These are phyloP conservation scores for Dactylellina parvicollis DNA, from an alignment of 2,329 filamentous ascomycete genomes.

Conservation along the genomic window DNA sequence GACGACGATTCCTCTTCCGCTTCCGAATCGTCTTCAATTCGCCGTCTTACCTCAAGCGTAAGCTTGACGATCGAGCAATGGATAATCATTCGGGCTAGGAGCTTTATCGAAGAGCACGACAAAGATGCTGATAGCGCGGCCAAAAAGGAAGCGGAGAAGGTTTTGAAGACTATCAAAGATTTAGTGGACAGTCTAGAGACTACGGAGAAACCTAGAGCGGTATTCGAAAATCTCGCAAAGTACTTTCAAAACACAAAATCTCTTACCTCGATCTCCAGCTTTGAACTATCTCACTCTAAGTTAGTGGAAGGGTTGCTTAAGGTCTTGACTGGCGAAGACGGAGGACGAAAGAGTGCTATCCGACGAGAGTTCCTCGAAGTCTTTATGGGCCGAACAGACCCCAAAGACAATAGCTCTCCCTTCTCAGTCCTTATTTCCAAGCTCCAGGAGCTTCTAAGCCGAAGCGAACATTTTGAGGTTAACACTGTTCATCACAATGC, in stretches of 20 bases:
- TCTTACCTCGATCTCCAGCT: slow-evolving; percentile 75
- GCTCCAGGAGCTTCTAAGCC: slow-evolving; percentile 91
- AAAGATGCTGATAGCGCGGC: slow-evolving; percentile 76
- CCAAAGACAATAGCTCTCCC: slow-evolving; percentile 69
- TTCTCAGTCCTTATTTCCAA: slow-evolving; percentile 94
- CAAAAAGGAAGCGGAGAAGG: slow-evolving; percentile 80
- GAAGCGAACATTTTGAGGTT: slow-evolving; percentile 97
- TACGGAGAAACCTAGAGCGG: slow-evolving; percentile 68
- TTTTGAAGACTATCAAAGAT: slow-evolving; percentile 75
- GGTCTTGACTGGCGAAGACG: slow-evolving; percentile 78
- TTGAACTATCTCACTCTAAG: slow-evolving; percentile 88
- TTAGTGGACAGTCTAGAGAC: slow-evolving; percentile 69
- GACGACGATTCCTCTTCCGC: slow-evolving; percentile 33
- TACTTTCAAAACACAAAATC: slow-evolving; percentile 81
- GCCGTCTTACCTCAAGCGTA: slow-evolving; percentile 54
- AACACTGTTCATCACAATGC: slow-evolving; percentile 93
- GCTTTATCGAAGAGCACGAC: slow-evolving; percentile 85
- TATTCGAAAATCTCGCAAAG: slow-evolving; percentile 79
- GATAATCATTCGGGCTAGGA: slow-evolving; percentile 80
- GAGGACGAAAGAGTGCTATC: slow-evolving; percentile 66
- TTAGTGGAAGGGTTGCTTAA: slow-evolving; percentile 85
- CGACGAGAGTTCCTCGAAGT: slow-evolving; percentile 86
- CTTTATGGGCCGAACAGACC: slow-evolving; percentile 78
- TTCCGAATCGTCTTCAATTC: slow-evolving; percentile 56
- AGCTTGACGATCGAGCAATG: slow-evolving; percentile 66